These are phyloP conservation scores for Trichosporon sp. DNA, from an alignment of 1,284 basidiomycete species.

Conservation along the genomic window DNA sequence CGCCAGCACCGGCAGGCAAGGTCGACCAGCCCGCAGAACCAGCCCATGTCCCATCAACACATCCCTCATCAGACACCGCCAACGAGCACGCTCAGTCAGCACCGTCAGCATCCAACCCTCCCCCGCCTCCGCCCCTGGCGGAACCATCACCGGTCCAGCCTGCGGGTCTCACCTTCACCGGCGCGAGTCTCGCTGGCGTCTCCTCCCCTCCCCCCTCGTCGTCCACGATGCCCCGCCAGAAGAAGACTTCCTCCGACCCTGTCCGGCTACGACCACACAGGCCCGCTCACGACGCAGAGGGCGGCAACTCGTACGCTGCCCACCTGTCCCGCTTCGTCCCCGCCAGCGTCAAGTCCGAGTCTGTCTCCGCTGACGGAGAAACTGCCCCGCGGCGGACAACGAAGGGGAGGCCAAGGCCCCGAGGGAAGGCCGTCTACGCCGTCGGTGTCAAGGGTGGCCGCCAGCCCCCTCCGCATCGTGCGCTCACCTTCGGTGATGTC, in stretches of 20 bases:
- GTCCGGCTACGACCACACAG: constrained; percentile 14
- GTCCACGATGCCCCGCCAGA: background rate
- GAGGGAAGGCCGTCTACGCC: constrained; percentile 24
- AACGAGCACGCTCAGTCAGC: background rate
- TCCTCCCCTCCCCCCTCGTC: constrained; percentile 6
- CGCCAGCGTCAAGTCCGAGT: constrained; percentile 16
- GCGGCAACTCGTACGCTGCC: constrained; percentile 24
- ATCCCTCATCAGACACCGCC: background rate
- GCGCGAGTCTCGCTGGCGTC: constrained; percentile 10
- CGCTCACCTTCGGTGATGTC: background rate
- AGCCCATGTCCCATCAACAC: background rate
- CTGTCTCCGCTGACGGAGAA: constrained; percentile 11
- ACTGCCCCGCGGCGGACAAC: constrained; percentile 15
- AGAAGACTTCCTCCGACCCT: constrained; percentile 6
- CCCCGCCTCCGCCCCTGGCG: background rate
- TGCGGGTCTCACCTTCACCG: constrained; percentile 16
- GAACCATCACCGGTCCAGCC: background rate
- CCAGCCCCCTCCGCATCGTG: background rate
- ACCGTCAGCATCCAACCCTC: background rate
- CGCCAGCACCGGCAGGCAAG: background rate
- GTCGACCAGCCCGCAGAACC: background rate
- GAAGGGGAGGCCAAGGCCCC: constrained; percentile 8
- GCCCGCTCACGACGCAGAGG: constrained; percentile 16
- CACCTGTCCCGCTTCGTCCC: constrained; percentile 16
- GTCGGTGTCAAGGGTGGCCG: constrained; percentile 16